Evolutionary conservation across 495 filamentous ascomycete genomes (phyloP), one percentile per base, ranked within the genome.

Genomic region (Echria macrotheca): DNA sequence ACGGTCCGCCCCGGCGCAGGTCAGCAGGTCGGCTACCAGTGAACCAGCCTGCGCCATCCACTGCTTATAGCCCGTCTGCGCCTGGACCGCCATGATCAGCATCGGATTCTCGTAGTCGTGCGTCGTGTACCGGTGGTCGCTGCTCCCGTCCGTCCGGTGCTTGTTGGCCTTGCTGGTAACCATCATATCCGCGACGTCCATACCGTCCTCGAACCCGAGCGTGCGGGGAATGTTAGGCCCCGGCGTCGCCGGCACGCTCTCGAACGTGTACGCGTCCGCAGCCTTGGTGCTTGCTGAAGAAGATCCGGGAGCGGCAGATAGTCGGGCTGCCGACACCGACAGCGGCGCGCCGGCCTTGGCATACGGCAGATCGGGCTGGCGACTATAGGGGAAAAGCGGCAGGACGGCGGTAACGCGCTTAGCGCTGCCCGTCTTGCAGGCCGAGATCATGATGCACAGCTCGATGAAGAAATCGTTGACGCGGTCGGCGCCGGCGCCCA

Each of bases 31-130:
- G 12, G 93, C 93, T 24, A 97, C 85, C 51, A 98, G 78, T 21
- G 91, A 96, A 41, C 93, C 93, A 25, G 93, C 87, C 69, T 96
- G 93, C 21, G 93, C 93, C 54, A 96, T 88, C 93, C 93, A 97
- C 71, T 95, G 87, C 69, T 91, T 94, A 61, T 97, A 97, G 8
- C 91, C 91, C 2, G 90, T 84, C 49, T 86, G 86, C 1, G 88
- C 80, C 58, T 85, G 73, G 64, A 96, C 89, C 31, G 73, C 67
- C 24, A 69, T 70, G 26, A 73, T 55, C 31, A 73, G 62, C 28
- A 69, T 69, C n/a, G 69, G 70, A 37, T 77, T 78, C 32, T 84
- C 77, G 43, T 73, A 70, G 56, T 84, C 77, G 50, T 82, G 76
- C 12, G 77, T 74, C 10, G 74, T 78, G 49, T 69, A 80, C 21